Evolutionary conservation across 2,329 filamentous ascomycete species (phyloP).

Genomic region (Diaporthe vaccinii): DNA sequence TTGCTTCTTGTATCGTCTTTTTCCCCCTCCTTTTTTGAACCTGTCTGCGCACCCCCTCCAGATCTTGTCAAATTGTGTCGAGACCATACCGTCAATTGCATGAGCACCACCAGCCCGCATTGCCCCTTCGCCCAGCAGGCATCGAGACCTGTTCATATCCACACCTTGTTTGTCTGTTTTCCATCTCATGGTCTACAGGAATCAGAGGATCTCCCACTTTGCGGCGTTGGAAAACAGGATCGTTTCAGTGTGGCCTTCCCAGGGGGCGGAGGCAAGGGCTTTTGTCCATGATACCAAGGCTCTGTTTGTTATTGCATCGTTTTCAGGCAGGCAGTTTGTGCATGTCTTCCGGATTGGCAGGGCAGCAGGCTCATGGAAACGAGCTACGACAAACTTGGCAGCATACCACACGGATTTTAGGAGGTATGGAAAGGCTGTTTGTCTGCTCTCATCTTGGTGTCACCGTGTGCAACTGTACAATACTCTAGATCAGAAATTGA

Average conservation of each 20-base stretch:
- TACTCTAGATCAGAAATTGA: background rate
- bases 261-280: background rate
- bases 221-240: slow-evolving; percentile 19
- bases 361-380: background rate
- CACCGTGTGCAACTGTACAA: background rate
- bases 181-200: background rate
- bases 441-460: background rate
- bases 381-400: background rate
- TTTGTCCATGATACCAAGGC: background rate
- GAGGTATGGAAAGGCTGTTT: background rate
- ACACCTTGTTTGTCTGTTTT: background rate
- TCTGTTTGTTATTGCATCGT: background rate
- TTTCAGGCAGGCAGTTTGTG: background rate
- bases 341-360: background rate
- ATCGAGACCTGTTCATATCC: background rate
- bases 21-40: too few species aligned
- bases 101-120: background rate
- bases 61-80: background rate
- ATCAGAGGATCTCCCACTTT: background rate
- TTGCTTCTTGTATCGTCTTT: background rate
- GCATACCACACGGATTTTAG: background rate
- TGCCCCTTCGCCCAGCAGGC: background rate
- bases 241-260: background rate
- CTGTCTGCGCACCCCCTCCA: background rate
- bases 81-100: background rate